Conservation (phyloP, 2,329 filamentous ascomycete genomes). For the Diaporthe destruens region DNA sequence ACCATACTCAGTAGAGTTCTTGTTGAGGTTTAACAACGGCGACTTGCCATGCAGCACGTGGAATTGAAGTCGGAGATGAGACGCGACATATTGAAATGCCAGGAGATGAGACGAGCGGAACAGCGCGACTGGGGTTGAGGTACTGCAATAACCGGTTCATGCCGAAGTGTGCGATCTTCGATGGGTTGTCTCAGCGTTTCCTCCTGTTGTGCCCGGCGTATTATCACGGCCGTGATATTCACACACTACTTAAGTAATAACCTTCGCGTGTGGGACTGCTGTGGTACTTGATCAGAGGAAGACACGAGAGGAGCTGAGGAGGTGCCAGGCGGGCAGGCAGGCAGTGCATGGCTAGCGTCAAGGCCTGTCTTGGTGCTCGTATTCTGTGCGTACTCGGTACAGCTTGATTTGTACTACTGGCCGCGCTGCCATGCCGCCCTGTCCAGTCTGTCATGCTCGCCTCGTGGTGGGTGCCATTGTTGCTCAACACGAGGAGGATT, state of each 20-base stretch:
- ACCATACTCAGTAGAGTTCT: neutral
- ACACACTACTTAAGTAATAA: neutral
- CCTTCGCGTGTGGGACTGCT: neutral
- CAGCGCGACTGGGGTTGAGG: neutral
- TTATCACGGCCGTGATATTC: slow-evolving; percentile 15
- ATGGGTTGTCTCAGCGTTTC: slow-evolving; percentile 12
- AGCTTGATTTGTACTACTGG: slow-evolving; percentile 23
- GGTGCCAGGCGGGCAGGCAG: neutral
- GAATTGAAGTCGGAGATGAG: neutral
- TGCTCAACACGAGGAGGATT: slow-evolving; percentile 34
- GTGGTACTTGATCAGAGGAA: neutral
- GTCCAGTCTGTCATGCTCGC: neutral
- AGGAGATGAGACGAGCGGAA: neutral
- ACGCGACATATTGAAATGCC: neutral
- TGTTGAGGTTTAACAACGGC: neutral
- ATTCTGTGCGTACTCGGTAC: slow-evolving; percentile 5
- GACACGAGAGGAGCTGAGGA: neutral
- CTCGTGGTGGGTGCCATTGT: slow-evolving; percentile 31
- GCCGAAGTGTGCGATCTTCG: slow-evolving; percentile 14
- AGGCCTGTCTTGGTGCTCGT: slow-evolving; percentile 31
- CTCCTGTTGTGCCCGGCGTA: neutral
- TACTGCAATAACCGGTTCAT: slow-evolving; percentile 17
- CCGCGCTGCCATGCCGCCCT: neutral
- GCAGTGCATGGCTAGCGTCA: slow-evolving; percentile 29
- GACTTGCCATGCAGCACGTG: neutral